These are phyloP conservation scores for Alternaria angustiovoidea DNA, from an alignment of 2,329 filamentous ascomycete genomes.

Conservation along the genomic window DNA sequence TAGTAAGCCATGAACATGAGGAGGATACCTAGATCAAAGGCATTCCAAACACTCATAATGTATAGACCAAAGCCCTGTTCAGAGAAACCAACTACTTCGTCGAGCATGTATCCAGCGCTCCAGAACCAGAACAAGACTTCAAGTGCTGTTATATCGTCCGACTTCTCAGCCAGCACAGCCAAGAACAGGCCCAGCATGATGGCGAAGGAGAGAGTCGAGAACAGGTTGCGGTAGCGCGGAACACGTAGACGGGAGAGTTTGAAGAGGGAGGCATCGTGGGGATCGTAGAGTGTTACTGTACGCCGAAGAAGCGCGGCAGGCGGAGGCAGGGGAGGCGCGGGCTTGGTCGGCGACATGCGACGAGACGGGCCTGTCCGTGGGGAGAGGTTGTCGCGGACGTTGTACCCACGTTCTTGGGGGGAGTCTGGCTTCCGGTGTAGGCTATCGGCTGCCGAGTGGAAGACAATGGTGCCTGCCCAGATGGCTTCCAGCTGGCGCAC, in stretches of 20 bases:
- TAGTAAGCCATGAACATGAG: slow-evolving; percentile 88
- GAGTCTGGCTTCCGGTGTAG: slow-evolving; percentile 71
- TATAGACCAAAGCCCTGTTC: slow-evolving; percentile 96
- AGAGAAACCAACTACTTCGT: slow-evolving; percentile 94
- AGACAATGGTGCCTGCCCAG: slow-evolving; percentile 94
- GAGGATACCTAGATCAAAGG: slow-evolving; percentile 90
- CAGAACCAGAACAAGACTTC: slow-evolving; percentile 97
- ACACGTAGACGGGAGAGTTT: slow-evolving; percentile 91
- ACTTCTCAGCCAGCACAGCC: slow-evolving; percentile 78
- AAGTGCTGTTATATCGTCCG: slow-evolving; percentile 79
- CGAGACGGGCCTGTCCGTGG: slow-evolving; percentile 44
- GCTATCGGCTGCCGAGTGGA: slow-evolving; percentile 86
- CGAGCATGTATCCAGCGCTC: slow-evolving; percentile 96
- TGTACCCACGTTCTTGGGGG: slow-evolving; percentile 31
- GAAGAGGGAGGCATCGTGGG: slow-evolving; percentile 86
- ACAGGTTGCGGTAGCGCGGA: slow-evolving; percentile 87
- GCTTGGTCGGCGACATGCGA: slow-evolving; percentile 35
- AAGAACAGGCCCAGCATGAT: slow-evolving; percentile 86
- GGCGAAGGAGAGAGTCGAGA: slow-evolving; percentile 87
- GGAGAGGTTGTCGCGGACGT: slow-evolving; percentile 35
- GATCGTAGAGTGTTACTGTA: slow-evolving; percentile 88
- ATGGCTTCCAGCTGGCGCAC: slow-evolving; percentile 96
- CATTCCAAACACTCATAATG: slow-evolving; percentile 98
- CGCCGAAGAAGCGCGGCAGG: slow-evolving; percentile 63
- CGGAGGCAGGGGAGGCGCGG: slow-evolving; percentile 31